Conservation (phyloP, 78 protist species). For the Pelomyxa schiedti region DNA sequence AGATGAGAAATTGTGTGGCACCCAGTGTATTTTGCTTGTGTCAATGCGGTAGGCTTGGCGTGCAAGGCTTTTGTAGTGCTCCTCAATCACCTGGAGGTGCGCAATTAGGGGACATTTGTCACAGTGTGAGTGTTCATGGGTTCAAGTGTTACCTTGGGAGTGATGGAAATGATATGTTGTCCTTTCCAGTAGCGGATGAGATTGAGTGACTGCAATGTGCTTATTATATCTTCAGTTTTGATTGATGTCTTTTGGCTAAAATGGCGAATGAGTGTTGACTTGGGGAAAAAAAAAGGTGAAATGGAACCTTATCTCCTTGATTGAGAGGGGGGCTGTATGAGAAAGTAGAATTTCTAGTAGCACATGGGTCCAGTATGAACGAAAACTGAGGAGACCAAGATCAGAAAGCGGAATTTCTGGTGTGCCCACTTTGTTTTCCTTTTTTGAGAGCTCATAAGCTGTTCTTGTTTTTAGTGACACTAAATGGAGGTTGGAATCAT, state of each 20-base stretch:
- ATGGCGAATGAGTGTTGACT: conserved; percentile 2
- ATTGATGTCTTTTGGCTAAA: conserved; percentile 3
- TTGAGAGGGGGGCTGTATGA: conserved; percentile 25
- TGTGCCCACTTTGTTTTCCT: conserved; percentile 82
- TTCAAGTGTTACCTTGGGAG: conserved; percentile 68
- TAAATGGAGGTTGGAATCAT: neutral
- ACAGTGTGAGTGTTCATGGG: conserved; percentile 35
- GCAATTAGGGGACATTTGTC: no score
- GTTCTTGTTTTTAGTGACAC: neutral
- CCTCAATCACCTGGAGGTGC: no score
- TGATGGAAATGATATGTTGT: conserved; percentile 64
- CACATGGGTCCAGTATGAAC: conserved; percentile 71
- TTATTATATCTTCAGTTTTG: conserved; percentile 60
- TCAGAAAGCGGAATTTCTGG: conserved; percentile 98
- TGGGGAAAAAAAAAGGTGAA: neutral
- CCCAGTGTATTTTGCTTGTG: neutral
- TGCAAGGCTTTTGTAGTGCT: neutral
- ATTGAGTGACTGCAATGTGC: conserved; percentile 64
- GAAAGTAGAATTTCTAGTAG: conserved; percentile 21
- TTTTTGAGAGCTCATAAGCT: conserved; percentile 81
- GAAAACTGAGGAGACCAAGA: conserved; percentile 80
- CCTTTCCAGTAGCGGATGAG: conserved; percentile 81
- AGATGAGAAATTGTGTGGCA: neutral
- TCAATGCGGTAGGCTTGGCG: neutral
- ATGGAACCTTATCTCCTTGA: conserved; percentile 59